These are phyloP conservation scores for Aspergillus versicolor DNA, from an alignment of 2,329 filamentous ascomycete species.

Conservation along the genomic window DNA sequence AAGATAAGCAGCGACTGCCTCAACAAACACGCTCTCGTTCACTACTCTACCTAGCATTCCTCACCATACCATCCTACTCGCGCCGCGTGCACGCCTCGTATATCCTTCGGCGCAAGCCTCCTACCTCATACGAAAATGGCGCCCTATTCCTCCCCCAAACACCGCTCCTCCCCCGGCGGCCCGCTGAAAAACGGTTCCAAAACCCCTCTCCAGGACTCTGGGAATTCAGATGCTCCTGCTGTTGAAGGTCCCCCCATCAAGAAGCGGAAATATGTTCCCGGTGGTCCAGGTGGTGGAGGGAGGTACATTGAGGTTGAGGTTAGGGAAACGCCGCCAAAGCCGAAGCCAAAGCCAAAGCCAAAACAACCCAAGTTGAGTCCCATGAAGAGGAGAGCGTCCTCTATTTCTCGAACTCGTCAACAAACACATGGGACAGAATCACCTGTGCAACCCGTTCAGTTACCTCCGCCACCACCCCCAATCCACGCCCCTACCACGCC, in stretches of 20 bases:
- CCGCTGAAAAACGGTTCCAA: conserved; percentile 31
- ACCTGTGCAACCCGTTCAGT: conserved; percentile 17
- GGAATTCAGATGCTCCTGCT: conserved; percentile 27
- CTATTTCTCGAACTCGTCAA: conserved; percentile 53
- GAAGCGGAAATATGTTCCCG: conserved; percentile 76
- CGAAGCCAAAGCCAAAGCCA: conserved; percentile 30
- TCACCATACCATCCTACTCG: not conserved
- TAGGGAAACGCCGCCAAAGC: conserved; percentile 48
- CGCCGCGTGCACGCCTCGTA: not conserved
- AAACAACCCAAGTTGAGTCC: conserved; percentile 41
- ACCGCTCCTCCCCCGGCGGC: conserved; percentile 25
- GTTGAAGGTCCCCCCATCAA: conserved; percentile 64
- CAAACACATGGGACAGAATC: conserved; percentile 31
- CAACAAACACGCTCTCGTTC: not conserved
- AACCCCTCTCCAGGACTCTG: conserved; percentile 31
- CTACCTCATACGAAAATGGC: conserved; percentile 25
- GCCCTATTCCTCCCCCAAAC: conserved; percentile 28
- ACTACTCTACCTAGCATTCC: not conserved
- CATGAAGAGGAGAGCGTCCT: conserved; percentile 44
- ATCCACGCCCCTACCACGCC: conserved; percentile 36
- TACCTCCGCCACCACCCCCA: conserved; percentile 25
- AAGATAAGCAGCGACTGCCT: conserved; percentile 12
- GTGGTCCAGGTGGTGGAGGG: conserved; percentile 81
- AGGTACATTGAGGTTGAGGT: conserved; percentile 75
- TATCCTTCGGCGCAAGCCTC: not conserved